Evolutionary conservation across 1,284 basidiomycete genomes (phyloP).

Genomic region (Apiotrichum laibachii): DNA sequence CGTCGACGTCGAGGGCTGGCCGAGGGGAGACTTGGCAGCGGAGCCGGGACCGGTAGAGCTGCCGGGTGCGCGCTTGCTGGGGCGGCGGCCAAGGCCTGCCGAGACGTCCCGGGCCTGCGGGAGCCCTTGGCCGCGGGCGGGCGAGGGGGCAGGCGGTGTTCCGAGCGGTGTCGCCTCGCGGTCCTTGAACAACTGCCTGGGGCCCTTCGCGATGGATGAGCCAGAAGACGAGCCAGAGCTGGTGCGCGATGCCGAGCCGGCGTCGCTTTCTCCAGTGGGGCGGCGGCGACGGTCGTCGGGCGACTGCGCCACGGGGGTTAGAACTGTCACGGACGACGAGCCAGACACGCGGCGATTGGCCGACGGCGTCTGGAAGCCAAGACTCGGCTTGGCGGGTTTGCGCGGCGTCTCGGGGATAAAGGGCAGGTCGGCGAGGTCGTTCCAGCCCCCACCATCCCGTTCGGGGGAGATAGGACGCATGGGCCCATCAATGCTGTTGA

Average conservation of each 20-base stretch:
- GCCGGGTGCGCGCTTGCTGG: constrained; percentile 10
- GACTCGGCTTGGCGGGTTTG: constrained; percentile 36
- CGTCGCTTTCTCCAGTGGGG: constrained; percentile 2
- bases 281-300: constrained; percentile 14
- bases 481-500: not conserved
- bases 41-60: too few species aligned
- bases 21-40: constrained; percentile 20
- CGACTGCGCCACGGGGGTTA: constrained; percentile 32
- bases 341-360: constrained; percentile 25
- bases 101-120: not conserved
- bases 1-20: not conserved
- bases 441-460: not conserved
- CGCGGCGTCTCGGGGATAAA: constrained; percentile 46
- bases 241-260: not conserved
- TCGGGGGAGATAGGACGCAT: not conserved
- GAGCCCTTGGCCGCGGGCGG: not conserved
- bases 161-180: not conserved
- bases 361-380: constrained; percentile 44
- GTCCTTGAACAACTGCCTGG: not conserved
- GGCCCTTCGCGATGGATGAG: not conserved
- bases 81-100: constrained; percentile 6
- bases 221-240: constrained; percentile 7
- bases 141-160: not conserved
- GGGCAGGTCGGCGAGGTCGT: constrained; percentile 20
- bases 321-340: constrained; percentile 25